Percentiles rank a stretch among this genome's conserved stretches.
Conservation (phyloP, 2,329 filamentous ascomycete species). For the Claviceps maximensis region DNA sequence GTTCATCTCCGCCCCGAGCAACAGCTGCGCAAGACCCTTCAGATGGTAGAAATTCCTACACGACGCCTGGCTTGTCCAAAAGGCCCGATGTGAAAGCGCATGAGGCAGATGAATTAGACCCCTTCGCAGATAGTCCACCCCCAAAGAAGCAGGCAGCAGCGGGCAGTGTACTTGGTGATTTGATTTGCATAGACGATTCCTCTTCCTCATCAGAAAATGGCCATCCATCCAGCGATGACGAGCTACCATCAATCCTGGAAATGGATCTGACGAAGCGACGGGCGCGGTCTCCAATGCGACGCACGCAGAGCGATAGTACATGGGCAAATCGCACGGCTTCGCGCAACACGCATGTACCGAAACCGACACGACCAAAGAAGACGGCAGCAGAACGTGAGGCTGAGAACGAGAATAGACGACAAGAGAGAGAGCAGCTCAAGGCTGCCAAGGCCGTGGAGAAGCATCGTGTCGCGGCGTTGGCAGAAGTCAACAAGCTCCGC, state of each 20-base stretch:
- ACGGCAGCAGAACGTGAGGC: conserved; percentile 11
- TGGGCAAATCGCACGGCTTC: conserved; percentile 10
- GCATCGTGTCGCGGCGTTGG: conserved; percentile 49
- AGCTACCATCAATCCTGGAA: conserved; percentile 33
- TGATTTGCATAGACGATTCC: conserved; percentile 25
- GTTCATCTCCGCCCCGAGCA: conserved; percentile 4
- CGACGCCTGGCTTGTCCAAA: background rate
- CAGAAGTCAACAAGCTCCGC: conserved; percentile 59
- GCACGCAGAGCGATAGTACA: conserved; percentile 20
- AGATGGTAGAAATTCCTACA: background rate
- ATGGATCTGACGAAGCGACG: conserved; percentile 20
- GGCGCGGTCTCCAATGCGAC: conserved; percentile 13
- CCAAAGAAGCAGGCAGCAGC: background rate
- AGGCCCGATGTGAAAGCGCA: no score
- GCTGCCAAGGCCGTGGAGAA: conserved; percentile 51
- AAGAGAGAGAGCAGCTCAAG: conserved; percentile 45
- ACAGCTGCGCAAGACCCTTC: background rate
- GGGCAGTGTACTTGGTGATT: background rate
- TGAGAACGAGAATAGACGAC: conserved; percentile 41
- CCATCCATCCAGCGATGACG: conserved; percentile 30
- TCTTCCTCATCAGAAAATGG: conserved; percentile 19
- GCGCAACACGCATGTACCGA: conserved; percentile 27
- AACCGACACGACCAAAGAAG: conserved; percentile 30
- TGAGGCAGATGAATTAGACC: background rate
- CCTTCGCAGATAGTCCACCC: background rate